Base-by-base conservation (phyloP, 176 grass and related monocot species). In the Triticum timopheevii region DNA sequence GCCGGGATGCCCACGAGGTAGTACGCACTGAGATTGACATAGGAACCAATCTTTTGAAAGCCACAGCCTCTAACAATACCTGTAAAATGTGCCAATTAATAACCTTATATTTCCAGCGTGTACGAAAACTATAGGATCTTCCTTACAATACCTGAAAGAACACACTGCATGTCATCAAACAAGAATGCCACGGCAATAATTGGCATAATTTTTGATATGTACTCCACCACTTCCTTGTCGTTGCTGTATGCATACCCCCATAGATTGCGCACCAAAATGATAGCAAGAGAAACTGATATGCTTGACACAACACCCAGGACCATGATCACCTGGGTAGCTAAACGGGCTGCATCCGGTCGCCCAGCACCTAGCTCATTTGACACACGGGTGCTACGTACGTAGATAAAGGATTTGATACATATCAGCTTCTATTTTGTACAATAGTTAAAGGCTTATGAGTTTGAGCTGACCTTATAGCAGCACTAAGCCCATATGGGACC, bases 361-460 rank as follows among this genome's bases (percentile, higher is more conserved):
- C 90, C 95, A 22, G 95, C 95, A 24, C 95, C 95, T 13, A 97
- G 92, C 78, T 94, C 92, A 75, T 97, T 97, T 59, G 92, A 97
- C 25, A 97, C 92, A 23, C 92, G 88, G 12, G 95, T 97, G 50
- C 95, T 97, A 52, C 24, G 13, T 39, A 17, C 4, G 8, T 19
- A 58, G 33, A 20, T 33, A 74, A 58, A 39, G 36, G 36, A 39
- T 39, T 7, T n/a, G 45, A 61, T n/a, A 61, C 17, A 61, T 13
- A 8, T 58, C 5, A 34, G 16, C 5, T 54, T 54, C 16, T 54
- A 19, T 1, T 16, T 52, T 17, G 49, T 47, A 45, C 13, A 12
- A 39, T 39, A 39, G 7, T 39, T 39, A 39, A 39, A 39, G 36
- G 36, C 36, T 0, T 59, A 3, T 9, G 54, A 59, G 34, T 59